Base-by-base conservation (phyloP, 495 filamentous ascomycete species). In the Penicillium bialowiezense region DNA sequence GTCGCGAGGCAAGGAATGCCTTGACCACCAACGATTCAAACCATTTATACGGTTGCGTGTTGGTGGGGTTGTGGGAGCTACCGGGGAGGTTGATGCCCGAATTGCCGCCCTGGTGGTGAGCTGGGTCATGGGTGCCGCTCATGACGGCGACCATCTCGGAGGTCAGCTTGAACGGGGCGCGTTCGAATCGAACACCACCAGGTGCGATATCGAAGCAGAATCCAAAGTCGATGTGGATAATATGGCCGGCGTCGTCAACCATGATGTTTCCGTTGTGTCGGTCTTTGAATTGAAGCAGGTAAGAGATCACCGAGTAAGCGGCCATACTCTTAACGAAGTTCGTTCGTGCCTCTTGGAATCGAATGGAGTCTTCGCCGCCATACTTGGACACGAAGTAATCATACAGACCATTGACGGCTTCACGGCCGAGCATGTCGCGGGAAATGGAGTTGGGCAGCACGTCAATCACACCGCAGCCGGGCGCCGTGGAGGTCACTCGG, bases 261-360 rank as follows among this genome's bases (percentile, higher is more conserved):
- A 99, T 97, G 73, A 99, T 97, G 70, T 99, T 99, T 34, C 95
- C 95, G 64, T 99, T 99, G 69, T 99, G 95, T 5, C 95, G 83
- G 67, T 99, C 95, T 68, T 99, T 99, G 83, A 99, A 96, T 61
- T 99, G 95, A 21, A 99, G 74, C 7, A 99, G 76, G 68, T 95
- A 97, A 0, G 90, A 93, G 43, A 97, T 97, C 49, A 97, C 85
- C n/a, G 90, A 96, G 68, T 99, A 97, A n/a, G 92, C 93, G 2
- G 95, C 95, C 95, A 99, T 97, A 71, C 90, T 96, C 77, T 97
- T 97, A 59, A 99, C 91, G 57, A 99, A 99, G 62, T 97, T 96
- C 64, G 83, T 93, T 32, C 95, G 83, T 2, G 95, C 95, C 62
- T 96, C 86, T 67, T 99, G 95, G 75, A 96, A 99, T 37, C 81